Conservation (phyloP, 257 asterid genomes). For the Jasminum sambac region DNA sequence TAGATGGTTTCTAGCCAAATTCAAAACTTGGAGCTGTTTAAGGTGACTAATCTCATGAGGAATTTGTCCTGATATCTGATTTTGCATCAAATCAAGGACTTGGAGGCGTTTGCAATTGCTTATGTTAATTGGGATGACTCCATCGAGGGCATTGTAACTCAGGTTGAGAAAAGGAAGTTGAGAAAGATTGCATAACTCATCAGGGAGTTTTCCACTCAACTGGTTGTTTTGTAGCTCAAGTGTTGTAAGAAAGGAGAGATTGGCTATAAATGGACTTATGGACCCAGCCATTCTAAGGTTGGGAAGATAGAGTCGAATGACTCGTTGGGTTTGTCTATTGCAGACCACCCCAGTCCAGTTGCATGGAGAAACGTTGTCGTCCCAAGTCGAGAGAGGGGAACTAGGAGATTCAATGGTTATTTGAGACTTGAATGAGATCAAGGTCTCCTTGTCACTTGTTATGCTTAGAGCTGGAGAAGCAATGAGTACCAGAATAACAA, state of each 20-base stretch:
- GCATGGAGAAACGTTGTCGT: slow-evolving; percentile 44
- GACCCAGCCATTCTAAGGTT: slow-evolving; percentile 42
- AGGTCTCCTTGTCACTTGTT: slow-evolving; percentile 44
- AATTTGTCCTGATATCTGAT: slow-evolving; percentile 42
- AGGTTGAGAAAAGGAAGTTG: slow-evolving; percentile 33
- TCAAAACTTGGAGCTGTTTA: slow-evolving; percentile 39
- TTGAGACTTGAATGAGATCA: slow-evolving; percentile 23
- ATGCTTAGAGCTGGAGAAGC: slow-evolving; percentile 26
- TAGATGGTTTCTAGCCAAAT: slow-evolving; percentile 44
- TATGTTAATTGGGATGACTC: too few relatives aligned
- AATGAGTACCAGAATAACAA: slow-evolving; percentile 18
- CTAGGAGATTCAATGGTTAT: slow-evolving; percentile 20
- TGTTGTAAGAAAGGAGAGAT: slow-evolving; percentile 50
- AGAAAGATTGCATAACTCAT: slow-evolving; percentile 37
- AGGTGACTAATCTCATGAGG: slow-evolving; percentile 38
- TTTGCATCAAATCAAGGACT: slow-evolving; percentile 43
- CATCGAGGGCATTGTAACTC: slow-evolving; percentile 35
- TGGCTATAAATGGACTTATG: slow-evolving; percentile 50
- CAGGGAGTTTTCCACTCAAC: slow-evolving; percentile 45
- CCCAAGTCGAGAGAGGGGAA: slow-evolving; percentile 47
- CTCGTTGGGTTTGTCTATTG: slow-evolving; percentile 27
- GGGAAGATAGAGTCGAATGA: slow-evolving; percentile 41
- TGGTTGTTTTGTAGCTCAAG: slow-evolving; percentile 53
- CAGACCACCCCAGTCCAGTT: slow-evolving; percentile 66
- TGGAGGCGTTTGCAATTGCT: slow-evolving; percentile 27